Evolutionary conservation across 1,284 basidiomycete genomes (phyloP).

Genomic region (Erythrobasidium hasegawianum): DNA sequence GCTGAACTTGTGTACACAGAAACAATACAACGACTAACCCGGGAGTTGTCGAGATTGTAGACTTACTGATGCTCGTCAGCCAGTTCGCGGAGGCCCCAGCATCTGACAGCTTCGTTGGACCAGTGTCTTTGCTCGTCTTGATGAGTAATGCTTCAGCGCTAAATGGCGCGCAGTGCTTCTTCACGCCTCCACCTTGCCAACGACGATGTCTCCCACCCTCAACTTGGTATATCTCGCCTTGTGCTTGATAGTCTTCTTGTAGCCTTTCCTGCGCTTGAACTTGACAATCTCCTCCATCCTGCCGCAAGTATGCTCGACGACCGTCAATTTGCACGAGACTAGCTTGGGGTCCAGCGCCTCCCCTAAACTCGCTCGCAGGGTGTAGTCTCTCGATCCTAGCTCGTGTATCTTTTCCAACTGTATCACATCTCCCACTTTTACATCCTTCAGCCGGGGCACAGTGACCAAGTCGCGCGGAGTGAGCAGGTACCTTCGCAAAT

Average conservation of each 20-base stretch:
- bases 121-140: too few species aligned
- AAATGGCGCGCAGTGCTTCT: too few species aligned
- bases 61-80: too few species aligned
- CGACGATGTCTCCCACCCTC: constrained; percentile 46
- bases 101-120: too few species aligned
- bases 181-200: constrained; percentile 1
- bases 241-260: constrained; percentile 73
- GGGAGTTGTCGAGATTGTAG: too few species aligned
- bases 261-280: constrained; percentile 97
- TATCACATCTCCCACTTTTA: constrained; percentile 77
- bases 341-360: constrained; percentile 52
- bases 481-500: constrained; percentile 80
- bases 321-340: constrained; percentile 76
- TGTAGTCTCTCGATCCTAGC: constrained; percentile 89
- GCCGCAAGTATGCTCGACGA: constrained; percentile 93
- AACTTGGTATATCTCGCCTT: constrained; percentile 87
- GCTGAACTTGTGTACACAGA: too few species aligned
- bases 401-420: constrained; percentile 83
- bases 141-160: too few species aligned
- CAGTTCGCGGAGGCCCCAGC: too few species aligned
- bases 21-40: too few species aligned
- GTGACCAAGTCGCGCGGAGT: constrained; percentile 86
- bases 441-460: constrained; percentile 76
- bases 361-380: constrained; percentile 58
- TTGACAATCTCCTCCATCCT: constrained; percentile 85